A percentile compares a stretch with the other conserved stretches of the same genome.
Evolutionary conservation across 1,284 basidiomycete species (phyloP).

Genomic region (Tremellales sp.): DNA sequence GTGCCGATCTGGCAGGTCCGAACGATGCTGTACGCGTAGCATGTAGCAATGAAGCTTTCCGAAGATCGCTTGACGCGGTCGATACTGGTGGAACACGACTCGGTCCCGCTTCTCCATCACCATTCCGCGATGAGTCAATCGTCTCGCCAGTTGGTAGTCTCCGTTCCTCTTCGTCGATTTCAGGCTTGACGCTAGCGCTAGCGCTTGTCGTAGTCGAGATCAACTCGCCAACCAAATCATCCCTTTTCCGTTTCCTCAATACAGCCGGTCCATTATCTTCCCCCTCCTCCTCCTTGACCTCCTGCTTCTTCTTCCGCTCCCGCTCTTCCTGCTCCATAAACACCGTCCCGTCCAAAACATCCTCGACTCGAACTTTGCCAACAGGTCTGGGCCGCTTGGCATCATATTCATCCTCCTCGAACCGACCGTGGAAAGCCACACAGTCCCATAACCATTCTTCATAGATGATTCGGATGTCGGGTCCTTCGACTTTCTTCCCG

Average conservation of each 20-base stretch:
- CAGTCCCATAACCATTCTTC: slow-evolving; percentile 51
- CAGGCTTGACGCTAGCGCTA: background rate
- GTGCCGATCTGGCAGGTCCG: slow-evolving; percentile 9
- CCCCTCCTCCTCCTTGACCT: slow-evolving; percentile 4
- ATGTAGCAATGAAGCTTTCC: slow-evolving; percentile 33
- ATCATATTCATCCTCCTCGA: slow-evolving; percentile 43
- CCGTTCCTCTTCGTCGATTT: background rate
- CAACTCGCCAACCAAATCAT: slow-evolving; percentile 37
- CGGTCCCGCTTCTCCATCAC: too few species aligned
- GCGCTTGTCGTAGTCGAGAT: slow-evolving; percentile 24
- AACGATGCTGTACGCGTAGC: slow-evolving; percentile 30
- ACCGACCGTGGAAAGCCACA: slow-evolving; percentile 39
- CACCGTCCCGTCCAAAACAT: slow-evolving; percentile 26
- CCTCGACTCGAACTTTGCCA: slow-evolving; percentile 27
- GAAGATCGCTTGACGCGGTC: slow-evolving; percentile 5
- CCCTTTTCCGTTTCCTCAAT: slow-evolving; percentile 31
- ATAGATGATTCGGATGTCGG: slow-evolving; percentile 39
- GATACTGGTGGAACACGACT: too few species aligned
- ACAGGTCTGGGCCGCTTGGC: slow-evolving; percentile 31
- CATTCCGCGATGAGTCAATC: background rate
- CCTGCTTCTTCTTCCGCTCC: slow-evolving; percentile 7
- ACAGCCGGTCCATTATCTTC: slow-evolving; percentile 28
- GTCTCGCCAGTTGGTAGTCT: background rate
- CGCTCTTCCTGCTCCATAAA: slow-evolving; percentile 5
- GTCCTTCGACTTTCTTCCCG: slow-evolving; percentile 25